These are phyloP conservation scores for Candolleomyces efflorescens DNA, from an alignment of 768 basidiomycete genomes.

Conservation along the genomic window DNA sequence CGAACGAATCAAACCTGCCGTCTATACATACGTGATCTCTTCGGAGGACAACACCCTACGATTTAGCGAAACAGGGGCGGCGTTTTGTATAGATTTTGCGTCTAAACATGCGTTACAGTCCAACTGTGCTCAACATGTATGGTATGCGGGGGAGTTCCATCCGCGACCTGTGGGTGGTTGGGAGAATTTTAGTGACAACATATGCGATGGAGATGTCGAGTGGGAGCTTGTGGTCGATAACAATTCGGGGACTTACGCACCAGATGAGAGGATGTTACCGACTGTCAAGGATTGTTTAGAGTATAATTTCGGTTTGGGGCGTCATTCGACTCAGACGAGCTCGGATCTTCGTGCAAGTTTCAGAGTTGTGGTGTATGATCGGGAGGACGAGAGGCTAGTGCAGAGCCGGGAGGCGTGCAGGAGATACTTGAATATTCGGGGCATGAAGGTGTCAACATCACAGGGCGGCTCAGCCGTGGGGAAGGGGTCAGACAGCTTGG, in stretches of 20 bases:
- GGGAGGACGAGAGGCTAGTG: constrained; percentile 50
- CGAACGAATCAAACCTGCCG: constrained; percentile 67
- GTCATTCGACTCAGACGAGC: neutral
- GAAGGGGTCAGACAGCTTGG: too few species aligned
- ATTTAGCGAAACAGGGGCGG: constrained; percentile 84
- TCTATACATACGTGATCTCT: constrained; percentile 84
- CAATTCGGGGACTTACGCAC: constrained; percentile 81
- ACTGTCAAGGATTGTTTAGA: constrained; percentile 58
- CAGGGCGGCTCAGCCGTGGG: too few species aligned
- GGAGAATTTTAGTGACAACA: constrained; percentile 54
- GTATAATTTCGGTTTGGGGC: constrained; percentile 51
- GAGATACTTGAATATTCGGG: constrained; percentile 43
- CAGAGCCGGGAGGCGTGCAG: constrained; percentile 64
- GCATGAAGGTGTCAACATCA: too few species aligned
- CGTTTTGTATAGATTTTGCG: constrained; percentile 83
- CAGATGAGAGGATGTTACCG: constrained; percentile 58
- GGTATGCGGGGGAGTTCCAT: constrained; percentile 80
- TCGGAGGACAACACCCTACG: constrained; percentile 71
- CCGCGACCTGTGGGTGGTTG: constrained; percentile 68
- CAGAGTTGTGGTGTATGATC: constrained; percentile 47
- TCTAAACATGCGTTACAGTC: constrained; percentile 85
- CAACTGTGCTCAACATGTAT: constrained; percentile 62
- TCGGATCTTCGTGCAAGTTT: constrained; percentile 32
- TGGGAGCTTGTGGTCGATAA: constrained; percentile 73
- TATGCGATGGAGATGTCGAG: constrained; percentile 47